Percentiles rank a stretch among this genome's conserved stretches.
These are phyloP conservation scores for Dioszegia crocea DNA, from an alignment of 768 basidiomycete species.

Conservation along the genomic window DNA sequence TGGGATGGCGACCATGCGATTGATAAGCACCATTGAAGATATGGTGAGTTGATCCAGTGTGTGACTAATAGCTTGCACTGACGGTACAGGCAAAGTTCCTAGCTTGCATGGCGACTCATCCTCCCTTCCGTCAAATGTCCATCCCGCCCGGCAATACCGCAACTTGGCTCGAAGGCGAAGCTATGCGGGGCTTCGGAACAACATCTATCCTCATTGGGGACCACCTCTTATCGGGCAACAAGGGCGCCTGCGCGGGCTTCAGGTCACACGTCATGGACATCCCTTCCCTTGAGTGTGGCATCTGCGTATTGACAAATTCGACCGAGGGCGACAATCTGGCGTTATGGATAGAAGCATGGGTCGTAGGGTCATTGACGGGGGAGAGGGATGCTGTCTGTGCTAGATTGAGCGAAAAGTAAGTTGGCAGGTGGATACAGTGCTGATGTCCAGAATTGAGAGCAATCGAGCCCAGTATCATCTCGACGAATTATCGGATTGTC, in stretches of 20 bases:
- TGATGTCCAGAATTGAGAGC: not conserved
- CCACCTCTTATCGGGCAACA: not conserved
- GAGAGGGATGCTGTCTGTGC: not conserved
- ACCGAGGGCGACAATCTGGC: not conserved
- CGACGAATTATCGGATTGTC: not conserved
- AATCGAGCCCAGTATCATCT: not conserved
- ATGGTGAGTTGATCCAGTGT: not conserved
- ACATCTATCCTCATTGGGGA: not conserved
- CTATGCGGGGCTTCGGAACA: not conserved
- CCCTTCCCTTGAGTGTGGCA: not conserved
- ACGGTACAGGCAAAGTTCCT: not conserved
- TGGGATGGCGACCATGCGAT: not conserved
- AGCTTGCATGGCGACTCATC: not conserved
- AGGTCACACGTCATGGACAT: not conserved
- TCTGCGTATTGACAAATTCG: conserved; percentile 4
- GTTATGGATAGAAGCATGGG: not conserved
- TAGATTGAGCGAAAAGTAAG: not conserved
- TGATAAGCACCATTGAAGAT: not conserved
- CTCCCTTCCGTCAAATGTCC: not conserved
- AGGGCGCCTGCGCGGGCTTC: not conserved
- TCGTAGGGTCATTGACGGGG: not conserved
- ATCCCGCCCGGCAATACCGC: not conserved
- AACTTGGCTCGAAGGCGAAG: not conserved
- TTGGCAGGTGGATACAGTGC: not conserved
- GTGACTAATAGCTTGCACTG: not conserved